Conservation (phyloP, 192 early-diverging fungal genomes). For the Backusella westeae region DNA sequence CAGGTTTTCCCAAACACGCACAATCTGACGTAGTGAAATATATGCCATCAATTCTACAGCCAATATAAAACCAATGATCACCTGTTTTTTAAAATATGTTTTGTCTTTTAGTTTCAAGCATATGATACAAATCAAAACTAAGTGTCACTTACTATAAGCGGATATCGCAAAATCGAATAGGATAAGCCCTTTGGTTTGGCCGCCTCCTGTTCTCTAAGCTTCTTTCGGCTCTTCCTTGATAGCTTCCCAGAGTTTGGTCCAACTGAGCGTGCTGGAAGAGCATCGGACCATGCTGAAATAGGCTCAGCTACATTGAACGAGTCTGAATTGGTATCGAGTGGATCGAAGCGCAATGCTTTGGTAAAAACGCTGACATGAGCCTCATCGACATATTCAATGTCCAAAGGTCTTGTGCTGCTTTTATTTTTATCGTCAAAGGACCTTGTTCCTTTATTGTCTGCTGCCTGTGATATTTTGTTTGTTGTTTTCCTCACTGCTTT, state of each 20-base stretch:
- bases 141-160: slow-evolving; percentile 47
- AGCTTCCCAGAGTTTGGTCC: slow-evolving; percentile 22
- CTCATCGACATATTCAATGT: slow-evolving; percentile 42
- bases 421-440: background rate
- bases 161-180: slow-evolving; percentile 50
- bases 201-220: slow-evolving; percentile 20
- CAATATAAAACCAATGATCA: slow-evolving; percentile 55
- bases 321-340: slow-evolving; percentile 13
- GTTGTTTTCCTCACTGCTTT: slow-evolving; percentile 11
- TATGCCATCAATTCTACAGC: slow-evolving; percentile 60
- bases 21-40: slow-evolving; percentile 55
- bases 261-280: slow-evolving; percentile 41
- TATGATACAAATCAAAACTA: background rate
- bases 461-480: background rate
- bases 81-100: slow-evolving; percentile 19
- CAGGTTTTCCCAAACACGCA: slow-evolving; percentile 63
- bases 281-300: slow-evolving; percentile 52
- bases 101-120: background rate
- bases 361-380: slow-evolving; percentile 46
- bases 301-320: slow-evolving; percentile 42
- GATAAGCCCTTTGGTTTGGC: slow-evolving; percentile 33
- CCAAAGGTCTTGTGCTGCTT: background rate
- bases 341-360: slow-evolving; percentile 43
- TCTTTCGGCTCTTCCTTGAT: slow-evolving; percentile 17
- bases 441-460: background rate